phyloP scores from a whole-genome alignment of 73 alveolate species.

The Paraurostyla sp. region DNA sequence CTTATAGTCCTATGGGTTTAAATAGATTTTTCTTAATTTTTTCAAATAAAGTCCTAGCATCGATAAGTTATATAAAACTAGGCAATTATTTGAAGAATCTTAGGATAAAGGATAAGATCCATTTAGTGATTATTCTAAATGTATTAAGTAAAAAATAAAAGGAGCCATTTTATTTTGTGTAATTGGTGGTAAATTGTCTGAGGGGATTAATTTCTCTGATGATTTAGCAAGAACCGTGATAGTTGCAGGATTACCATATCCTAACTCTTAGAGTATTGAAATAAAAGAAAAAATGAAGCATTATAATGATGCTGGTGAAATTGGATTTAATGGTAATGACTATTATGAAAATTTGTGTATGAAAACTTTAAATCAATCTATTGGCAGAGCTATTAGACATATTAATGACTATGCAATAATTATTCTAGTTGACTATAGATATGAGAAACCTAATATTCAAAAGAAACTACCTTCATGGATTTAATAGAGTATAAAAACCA shows the following conservation, averaged over 20 bases:
- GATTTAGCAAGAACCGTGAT: conserved; percentile 91
- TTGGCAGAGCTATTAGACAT: conserved; percentile 96
- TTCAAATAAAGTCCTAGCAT: conserved; percentile 14
- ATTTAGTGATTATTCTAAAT: conserved; percentile 68
- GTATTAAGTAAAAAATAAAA: conserved; percentile 59
- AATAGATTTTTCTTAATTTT: conserved; percentile 75
- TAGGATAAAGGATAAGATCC: conserved; percentile 59
- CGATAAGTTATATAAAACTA: conserved; percentile 36
- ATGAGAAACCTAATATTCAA: conserved; percentile 25
- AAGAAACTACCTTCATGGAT: conserved; percentile 64
- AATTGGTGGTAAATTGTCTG: conserved; percentile 96
- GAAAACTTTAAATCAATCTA: conserved; percentile 91
- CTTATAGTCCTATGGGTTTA: conserved; percentile 82
- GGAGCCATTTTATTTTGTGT: conserved; percentile 91
- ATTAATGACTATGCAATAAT: conserved; percentile 90
- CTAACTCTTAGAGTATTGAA: conserved; percentile 87
- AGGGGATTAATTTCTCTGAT: conserved; percentile 96
- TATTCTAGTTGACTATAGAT: conserved; percentile 85
- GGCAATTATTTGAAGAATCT: conserved; percentile 77
- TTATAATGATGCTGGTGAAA: conserved; percentile 47
- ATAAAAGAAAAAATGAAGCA: conserved; percentile 85
- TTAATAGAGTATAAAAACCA: background rate
- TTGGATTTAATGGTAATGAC: conserved; percentile 80
- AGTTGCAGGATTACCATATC: conserved; percentile 95
- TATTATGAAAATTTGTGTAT: conserved; percentile 92